Evolutionary conservation across 23 red algal species (phyloP).

Genomic region (Gracilariopsis chorda): DNA sequence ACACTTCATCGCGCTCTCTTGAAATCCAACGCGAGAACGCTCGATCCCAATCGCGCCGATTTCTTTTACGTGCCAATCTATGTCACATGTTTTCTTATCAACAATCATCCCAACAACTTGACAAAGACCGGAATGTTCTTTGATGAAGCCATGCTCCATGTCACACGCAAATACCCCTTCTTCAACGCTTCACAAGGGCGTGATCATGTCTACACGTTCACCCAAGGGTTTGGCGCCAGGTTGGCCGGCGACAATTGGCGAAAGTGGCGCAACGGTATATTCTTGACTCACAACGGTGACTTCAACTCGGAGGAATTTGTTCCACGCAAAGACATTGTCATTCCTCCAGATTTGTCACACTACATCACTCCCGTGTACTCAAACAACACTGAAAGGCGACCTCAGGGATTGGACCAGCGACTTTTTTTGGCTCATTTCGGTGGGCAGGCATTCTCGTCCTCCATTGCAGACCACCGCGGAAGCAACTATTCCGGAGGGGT

Average conservation of each 20-base stretch:
- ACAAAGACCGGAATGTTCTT: conserved; percentile 62
- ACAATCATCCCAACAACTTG: conserved; percentile 62
- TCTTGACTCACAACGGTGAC: conserved; percentile 70
- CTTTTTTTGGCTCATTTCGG: conserved; percentile 43
- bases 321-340: conserved; percentile 66
- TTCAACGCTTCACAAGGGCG: conserved; percentile 53
- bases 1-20: background rate
- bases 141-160: conserved; percentile 43
- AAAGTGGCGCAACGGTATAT: conserved; percentile 44
- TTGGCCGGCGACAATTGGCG: conserved; percentile 55
- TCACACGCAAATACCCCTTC: conserved; percentile 38
- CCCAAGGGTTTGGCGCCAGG: conserved; percentile 64
- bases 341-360: conserved; percentile 58
- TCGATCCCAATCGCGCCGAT: conserved; percentile 10
- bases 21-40: background rate
- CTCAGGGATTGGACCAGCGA: background rate
- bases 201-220: conserved; percentile 70
- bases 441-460: conserved; percentile 42
- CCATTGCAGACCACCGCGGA: conserved; percentile 54
- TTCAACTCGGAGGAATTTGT: conserved; percentile 40
- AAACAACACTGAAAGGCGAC: background rate
- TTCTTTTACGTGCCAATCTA: conserved; percentile 70
- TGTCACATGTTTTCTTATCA: conserved; percentile 56
- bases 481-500: conserved; percentile 69
- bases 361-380: conserved; percentile 45